Conservation (phyloP, 345 rosid genomes). For the Populus pruinosa region DNA sequence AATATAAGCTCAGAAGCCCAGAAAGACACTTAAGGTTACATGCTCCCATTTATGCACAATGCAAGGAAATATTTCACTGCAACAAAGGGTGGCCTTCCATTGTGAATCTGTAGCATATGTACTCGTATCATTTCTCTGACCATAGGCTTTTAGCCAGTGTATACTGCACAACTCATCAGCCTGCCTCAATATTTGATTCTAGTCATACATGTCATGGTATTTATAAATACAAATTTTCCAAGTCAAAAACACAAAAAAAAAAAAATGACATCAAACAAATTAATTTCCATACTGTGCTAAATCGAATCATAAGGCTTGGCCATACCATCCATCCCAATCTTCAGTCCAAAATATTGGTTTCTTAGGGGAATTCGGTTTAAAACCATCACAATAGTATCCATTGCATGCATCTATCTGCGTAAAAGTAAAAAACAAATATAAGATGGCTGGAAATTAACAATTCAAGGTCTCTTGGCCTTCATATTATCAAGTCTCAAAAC, state of each 20-base stretch:
- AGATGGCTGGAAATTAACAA: conserved; percentile 5
- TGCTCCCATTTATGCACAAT: not conserved
- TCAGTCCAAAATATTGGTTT: conserved; percentile 93
- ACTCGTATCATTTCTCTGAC: no score
- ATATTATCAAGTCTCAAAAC: not conserved
- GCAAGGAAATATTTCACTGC: not conserved
- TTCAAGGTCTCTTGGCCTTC: not conserved
- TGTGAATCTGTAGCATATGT: not conserved
- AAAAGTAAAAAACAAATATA: conserved; percentile 9
- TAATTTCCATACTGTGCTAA: not conserved
- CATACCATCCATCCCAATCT: conserved; percentile 99
- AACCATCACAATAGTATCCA: conserved; percentile 91
- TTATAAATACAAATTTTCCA: not conserved
- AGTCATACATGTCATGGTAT: not conserved
- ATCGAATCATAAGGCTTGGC: not conserved
- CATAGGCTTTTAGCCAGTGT: not conserved
- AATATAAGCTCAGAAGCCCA: not conserved
- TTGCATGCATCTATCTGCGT: conserved; percentile 92
- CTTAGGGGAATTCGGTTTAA: conserved; percentile 65
- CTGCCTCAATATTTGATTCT: not conserved
- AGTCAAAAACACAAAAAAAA: not conserved
- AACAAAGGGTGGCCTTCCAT: not conserved
- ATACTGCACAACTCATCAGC: not conserved
- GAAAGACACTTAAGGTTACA: not conserved
- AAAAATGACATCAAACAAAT: not conserved